phyloP scores from a whole-genome alignment of 257 asterid genomes.

The Nicotiana knightiana region DNA sequence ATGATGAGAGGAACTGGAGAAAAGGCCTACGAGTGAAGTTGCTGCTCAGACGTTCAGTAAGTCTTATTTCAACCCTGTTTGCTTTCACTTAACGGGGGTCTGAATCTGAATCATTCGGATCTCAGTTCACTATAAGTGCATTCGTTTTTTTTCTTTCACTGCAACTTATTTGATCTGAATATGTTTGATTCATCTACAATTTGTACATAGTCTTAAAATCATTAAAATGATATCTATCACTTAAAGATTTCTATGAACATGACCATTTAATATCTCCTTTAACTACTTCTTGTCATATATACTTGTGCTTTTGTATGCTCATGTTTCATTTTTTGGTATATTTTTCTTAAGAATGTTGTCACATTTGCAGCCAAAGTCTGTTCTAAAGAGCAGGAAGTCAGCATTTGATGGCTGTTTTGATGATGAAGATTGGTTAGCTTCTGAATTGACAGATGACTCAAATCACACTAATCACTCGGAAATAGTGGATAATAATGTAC shows the following conservation, averaged over 20 bases:
- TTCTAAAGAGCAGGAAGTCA: slow-evolving; percentile 53
- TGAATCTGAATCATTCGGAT: background rate
- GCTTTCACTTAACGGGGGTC: too few relatives aligned
- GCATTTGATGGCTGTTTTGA: slow-evolving; percentile 55
- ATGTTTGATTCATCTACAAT: background rate
- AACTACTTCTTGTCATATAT: background rate
- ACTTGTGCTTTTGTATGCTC: background rate
- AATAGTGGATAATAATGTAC: slow-evolving; percentile 12
- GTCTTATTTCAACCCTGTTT: background rate
- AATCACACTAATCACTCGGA: background rate
- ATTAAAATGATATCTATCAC: background rate
- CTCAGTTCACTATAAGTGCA: background rate
- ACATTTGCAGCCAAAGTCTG: slow-evolving; percentile 64
- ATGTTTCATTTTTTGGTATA: background rate
- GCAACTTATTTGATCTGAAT: background rate
- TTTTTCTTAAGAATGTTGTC: background rate
- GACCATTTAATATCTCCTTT: too few relatives aligned
- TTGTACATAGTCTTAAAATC: background rate
- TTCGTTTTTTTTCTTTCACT: background rate
- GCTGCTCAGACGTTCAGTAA: slow-evolving; percentile 74
- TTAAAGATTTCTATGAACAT: background rate
- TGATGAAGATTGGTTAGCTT: slow-evolving; percentile 33
- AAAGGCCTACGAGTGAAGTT: slow-evolving; percentile 87
- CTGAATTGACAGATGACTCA: slow-evolving; percentile 1
- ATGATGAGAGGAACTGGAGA: slow-evolving; percentile 89